phyloP scores from a whole-genome alignment of 1,284 basidiomycete species.

The Mycena citricolor region DNA sequence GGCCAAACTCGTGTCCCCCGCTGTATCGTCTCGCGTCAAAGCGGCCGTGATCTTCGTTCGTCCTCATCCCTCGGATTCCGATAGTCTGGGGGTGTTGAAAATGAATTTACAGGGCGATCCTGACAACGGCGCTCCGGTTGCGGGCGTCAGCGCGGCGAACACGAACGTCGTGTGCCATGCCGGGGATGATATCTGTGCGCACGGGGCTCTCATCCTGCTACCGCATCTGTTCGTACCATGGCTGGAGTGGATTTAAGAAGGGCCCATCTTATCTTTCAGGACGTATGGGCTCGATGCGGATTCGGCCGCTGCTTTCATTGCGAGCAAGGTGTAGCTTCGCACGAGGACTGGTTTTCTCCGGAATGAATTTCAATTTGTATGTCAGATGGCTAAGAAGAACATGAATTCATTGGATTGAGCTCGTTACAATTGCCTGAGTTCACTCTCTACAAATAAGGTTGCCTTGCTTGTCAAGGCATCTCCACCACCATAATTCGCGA shows the following conservation, averaged over 20 bases:
- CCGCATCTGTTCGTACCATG: conserved; percentile 9
- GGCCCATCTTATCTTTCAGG: neutral
- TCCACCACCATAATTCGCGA: no score
- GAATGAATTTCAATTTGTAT: no score
- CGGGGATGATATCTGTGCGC: conserved; percentile 16
- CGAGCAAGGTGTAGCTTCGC: conserved; percentile 14
- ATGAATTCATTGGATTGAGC: no score
- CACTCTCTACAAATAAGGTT: no score
- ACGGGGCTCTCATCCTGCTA: conserved; percentile 9
- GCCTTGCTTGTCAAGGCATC: no score
- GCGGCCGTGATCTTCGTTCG: conserved; percentile 20
- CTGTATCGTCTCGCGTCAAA: conserved; percentile 11
- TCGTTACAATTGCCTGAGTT: no score
- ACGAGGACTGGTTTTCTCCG: no score
- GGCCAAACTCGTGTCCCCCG: conserved; percentile 13
- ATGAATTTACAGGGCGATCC: conserved; percentile 14
- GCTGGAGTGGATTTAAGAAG: no score
- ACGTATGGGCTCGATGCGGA: neutral
- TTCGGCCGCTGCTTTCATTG: neutral
- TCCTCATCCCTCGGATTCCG: neutral
- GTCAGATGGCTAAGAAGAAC: no score
- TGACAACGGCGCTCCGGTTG: conserved; percentile 11
- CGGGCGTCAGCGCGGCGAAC: conserved; percentile 9
- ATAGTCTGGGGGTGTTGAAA: no score
- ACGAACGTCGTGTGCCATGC: conserved; percentile 12